Evolutionary conservation across 1,284 basidiomycete species (phyloP).

Genomic region (Puccinia coronata): DNA sequence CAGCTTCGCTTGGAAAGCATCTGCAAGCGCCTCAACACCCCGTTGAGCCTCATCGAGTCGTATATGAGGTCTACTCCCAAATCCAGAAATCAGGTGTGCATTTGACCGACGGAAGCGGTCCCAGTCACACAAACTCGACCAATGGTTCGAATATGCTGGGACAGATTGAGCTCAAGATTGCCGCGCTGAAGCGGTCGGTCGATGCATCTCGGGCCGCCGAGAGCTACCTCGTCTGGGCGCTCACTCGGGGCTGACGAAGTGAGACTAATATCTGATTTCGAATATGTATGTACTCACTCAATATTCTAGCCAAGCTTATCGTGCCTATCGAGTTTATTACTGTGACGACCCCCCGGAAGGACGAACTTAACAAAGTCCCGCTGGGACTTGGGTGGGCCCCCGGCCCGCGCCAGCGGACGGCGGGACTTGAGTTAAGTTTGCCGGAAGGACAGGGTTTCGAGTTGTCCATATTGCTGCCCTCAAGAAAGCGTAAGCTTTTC

Average conservation of each 20-base stretch:
- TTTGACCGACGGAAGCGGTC: neutral
- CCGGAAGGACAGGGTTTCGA: too few relatives aligned
- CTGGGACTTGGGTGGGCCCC: too few relatives aligned
- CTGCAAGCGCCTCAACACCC: constrained; percentile 53
- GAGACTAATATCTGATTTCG: neutral
- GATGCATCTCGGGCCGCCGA: constrained; percentile 30
- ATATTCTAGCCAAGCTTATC: neutral
- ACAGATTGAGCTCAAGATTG: constrained; percentile 29
- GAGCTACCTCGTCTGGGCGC: constrained; percentile 35
- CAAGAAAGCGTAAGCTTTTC: too few relatives aligned
- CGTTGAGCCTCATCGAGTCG: constrained; percentile 3
- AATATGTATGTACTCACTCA: neutral
- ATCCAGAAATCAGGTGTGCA: constrained; percentile 22
- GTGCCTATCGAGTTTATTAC: neutral
- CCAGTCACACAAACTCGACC: neutral
- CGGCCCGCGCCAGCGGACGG: too few relatives aligned
- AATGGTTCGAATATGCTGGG: constrained; percentile 29
- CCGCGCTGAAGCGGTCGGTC: neutral
- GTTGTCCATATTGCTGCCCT: too few relatives aligned
- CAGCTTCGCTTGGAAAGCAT: constrained; percentile 54
- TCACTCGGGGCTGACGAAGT: constrained; percentile 37
- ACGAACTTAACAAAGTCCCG: too few relatives aligned
- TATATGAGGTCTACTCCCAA: constrained; percentile 36
- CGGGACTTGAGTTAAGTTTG: too few relatives aligned
- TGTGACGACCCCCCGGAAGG: too few relatives aligned